These are phyloP conservation scores for Geosmithia putterillii DNA, from an alignment of 2,329 filamentous ascomycete genomes.

Conservation along the genomic window DNA sequence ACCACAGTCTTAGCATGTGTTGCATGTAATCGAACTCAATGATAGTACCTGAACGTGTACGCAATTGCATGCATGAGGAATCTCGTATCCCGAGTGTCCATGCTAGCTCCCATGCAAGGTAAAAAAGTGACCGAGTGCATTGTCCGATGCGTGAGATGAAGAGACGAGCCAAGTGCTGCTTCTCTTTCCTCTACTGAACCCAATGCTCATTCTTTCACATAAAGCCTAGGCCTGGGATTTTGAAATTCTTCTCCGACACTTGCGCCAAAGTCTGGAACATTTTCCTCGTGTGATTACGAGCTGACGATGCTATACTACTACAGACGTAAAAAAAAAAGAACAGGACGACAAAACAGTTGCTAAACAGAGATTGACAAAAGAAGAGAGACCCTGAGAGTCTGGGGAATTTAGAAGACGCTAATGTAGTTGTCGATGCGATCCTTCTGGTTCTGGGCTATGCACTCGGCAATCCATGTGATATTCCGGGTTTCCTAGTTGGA, in stretches of 20 bases:
- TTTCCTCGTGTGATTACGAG: conserved; percentile 23
- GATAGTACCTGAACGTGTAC: too few species aligned
- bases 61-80: too few species aligned
- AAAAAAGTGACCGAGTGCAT: not conserved
- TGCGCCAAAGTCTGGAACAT: conserved; percentile 17
- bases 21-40: not conserved
- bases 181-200: too few species aligned
- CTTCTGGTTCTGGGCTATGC: conserved; percentile 99
- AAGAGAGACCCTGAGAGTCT: conserved; percentile 7
- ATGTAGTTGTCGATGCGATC: conserved; percentile 98
- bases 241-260: conserved; percentile 7
- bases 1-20: not conserved
- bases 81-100: too few species aligned
- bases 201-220: too few species aligned
- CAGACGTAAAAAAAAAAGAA: conserved; percentile 20
- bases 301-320: conserved; percentile 31
- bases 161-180: too few species aligned
- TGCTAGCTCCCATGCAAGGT: too few species aligned
- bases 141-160: too few species aligned
- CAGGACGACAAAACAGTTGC: conserved; percentile 27
- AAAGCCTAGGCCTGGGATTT: too few species aligned
- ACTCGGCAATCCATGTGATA: conserved; percentile 99
- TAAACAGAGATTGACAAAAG: conserved; percentile 24
- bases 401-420: conserved; percentile 63
- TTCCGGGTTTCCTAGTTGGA: conserved; percentile 81